These are phyloP conservation scores for Gnaphalium uliginosum DNA, from an alignment of 129 eudicot species.

Conservation along the genomic window DNA sequence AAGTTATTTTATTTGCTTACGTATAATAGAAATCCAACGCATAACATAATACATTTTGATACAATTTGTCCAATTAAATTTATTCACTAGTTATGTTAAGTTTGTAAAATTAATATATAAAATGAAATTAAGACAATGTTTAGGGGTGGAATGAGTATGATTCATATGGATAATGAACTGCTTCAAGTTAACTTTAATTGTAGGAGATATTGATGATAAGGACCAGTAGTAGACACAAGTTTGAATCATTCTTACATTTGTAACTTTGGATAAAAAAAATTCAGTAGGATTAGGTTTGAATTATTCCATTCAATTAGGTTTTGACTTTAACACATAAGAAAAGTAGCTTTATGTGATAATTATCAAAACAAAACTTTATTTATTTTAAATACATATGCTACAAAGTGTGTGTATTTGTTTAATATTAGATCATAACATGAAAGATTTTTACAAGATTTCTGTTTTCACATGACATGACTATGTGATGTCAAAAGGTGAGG, in stretches of 20 bases:
- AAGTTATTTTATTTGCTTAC: too few relatives aligned
- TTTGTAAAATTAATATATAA: too few relatives aligned
- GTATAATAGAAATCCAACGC: too few relatives aligned
- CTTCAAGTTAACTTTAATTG: slow-evolving; percentile 7
- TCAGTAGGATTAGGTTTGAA: slow-evolving; percentile 33
- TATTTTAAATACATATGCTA: too few relatives aligned
- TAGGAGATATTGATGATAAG: slow-evolving; percentile 25
- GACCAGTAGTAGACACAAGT: slow-evolving; percentile 27
- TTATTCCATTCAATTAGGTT: slow-evolving; percentile 24
- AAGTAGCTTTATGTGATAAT: slow-evolving; percentile 28
- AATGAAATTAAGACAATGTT: neutral
- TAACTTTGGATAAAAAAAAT: slow-evolving; percentile 21
- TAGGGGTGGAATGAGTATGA: slow-evolving; percentile 4
- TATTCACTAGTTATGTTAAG: neutral
- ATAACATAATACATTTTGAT: too few relatives aligned
- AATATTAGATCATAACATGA: slow-evolving; percentile 8
- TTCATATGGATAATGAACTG: neutral
- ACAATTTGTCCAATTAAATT: too few relatives aligned
- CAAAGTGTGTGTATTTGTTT: neutral
- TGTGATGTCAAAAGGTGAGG: neutral
- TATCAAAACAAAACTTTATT: slow-evolving; percentile 2
- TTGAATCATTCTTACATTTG: slow-evolving; percentile 30
- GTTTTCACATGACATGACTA: slow-evolving; percentile 3
- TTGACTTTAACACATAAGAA: slow-evolving; percentile 20
- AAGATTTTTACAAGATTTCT: slow-evolving; percentile 12